These are phyloP conservation scores for Aspergillus piperis DNA, from an alignment of 2,329 filamentous ascomycete species.

Conservation along the genomic window DNA sequence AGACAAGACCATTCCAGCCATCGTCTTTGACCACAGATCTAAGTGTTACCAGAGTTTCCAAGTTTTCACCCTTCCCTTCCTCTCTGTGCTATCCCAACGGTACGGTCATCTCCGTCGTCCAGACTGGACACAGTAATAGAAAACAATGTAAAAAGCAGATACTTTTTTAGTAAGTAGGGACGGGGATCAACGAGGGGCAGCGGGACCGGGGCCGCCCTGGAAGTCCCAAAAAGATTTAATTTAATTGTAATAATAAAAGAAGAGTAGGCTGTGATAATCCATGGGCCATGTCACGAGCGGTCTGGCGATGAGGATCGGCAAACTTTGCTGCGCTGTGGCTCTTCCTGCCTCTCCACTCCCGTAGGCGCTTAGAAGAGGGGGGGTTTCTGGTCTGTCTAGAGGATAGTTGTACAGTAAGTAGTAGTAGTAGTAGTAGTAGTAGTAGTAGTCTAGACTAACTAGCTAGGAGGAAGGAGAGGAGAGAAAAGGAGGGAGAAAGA, in stretches of 20 bases:
- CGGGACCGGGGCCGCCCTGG: constrained; percentile 2
- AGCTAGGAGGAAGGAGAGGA: neutral
- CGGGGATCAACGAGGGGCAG: neutral
- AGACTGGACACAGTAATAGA: neutral
- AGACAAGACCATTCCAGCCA: constrained; percentile 14
- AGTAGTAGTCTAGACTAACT: neutral
- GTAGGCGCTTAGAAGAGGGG: neutral
- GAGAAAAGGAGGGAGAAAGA: neutral
- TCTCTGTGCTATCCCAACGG: neutral
- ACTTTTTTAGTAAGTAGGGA: neutral
- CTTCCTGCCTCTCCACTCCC: neutral
- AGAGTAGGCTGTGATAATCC: neutral
- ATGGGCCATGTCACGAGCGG: constrained; percentile 20
- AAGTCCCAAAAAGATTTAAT: neutral
- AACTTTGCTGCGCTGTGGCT: constrained; percentile 15
- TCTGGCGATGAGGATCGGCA: constrained; percentile 22
- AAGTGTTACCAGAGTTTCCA: too few relatives aligned
- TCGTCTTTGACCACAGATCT: neutral
- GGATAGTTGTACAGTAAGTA: neutral
- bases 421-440: too few relatives aligned
- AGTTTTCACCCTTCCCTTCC: neutral
- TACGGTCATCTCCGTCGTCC: neutral
- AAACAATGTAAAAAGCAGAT: neutral
- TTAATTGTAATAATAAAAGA: neutral
- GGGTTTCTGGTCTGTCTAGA: neutral